These are phyloP conservation scores for Fonsecaea pedrosoi DNA, from an alignment of 2,329 filamentous ascomycete genomes.

Conservation along the genomic window DNA sequence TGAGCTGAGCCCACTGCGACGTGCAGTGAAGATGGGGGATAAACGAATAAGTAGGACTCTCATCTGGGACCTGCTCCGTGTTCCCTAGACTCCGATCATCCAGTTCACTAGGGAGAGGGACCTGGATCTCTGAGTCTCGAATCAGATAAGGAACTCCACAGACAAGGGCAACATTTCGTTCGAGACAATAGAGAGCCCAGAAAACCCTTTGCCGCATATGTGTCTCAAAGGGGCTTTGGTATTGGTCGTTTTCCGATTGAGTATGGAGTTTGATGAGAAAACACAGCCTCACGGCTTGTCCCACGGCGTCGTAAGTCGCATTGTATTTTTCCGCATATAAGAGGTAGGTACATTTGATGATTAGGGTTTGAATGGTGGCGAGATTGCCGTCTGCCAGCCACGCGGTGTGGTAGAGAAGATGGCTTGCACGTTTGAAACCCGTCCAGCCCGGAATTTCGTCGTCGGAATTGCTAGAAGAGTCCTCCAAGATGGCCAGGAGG, in stretches of 20 bases:
- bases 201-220: constrained; percentile 5
- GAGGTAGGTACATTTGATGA: too few species aligned
- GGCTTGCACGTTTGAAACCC: too few species aligned
- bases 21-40: not conserved
- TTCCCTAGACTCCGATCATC: not conserved
- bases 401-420: too few species aligned
- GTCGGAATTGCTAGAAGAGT: too few species aligned
- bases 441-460: too few species aligned
- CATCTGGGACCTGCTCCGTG: not conserved
- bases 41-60: not conserved
- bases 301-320: not conserved
- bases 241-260: not conserved
- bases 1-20: constrained; percentile 3
- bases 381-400: too few species aligned
- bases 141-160: constrained; percentile 13
- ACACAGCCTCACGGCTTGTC: constrained; percentile 3
- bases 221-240: not conserved
- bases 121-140: constrained; percentile 4
- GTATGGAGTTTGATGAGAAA: not conserved
- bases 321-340: too few species aligned
- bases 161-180: constrained; percentile 2
- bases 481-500: too few species aligned
- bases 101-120: not conserved
- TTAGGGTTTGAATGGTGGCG: too few species aligned
- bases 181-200: constrained; percentile 8